These are phyloP conservation scores for Panaeolus papilionaceus DNA, from an alignment of 768 basidiomycete genomes.

Conservation along the genomic window DNA sequence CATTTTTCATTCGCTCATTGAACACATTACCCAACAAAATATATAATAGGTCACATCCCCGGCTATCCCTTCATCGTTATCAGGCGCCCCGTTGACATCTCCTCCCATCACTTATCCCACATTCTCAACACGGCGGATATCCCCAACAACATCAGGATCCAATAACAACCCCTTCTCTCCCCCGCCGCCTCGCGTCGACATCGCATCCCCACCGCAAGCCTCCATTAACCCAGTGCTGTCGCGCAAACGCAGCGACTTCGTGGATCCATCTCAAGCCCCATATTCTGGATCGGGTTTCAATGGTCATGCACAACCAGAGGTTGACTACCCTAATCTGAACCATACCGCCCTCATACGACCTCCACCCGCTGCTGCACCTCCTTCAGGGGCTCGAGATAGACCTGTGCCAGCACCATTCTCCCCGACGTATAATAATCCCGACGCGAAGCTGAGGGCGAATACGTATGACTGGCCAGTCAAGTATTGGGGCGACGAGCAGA, in stretches of 20 bases:
- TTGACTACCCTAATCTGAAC: slow-evolving; percentile 84
- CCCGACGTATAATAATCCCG: slow-evolving; percentile 23
- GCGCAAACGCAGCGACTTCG: slow-evolving; percentile 78
- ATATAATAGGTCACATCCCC: slow-evolving; percentile 39
- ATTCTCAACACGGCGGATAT: slow-evolving; percentile 36
- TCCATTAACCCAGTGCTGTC: slow-evolving; percentile 80
- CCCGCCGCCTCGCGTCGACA: slow-evolving; percentile 43
- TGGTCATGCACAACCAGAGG: slow-evolving; percentile 49
- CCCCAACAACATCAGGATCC: slow-evolving; percentile 34
- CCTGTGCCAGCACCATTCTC: slow-evolving; percentile 53
- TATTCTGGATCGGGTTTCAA: slow-evolving; percentile 47
- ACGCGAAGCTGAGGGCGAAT: slow-evolving; percentile 40
- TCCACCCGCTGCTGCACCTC: slow-evolving; percentile 79
- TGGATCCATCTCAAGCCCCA: slow-evolving; percentile 79
- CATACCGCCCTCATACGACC: slow-evolving; percentile 70
- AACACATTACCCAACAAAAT: slow-evolving; percentile 19
- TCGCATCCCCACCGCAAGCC: slow-evolving; percentile 81
- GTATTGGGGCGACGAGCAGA: slow-evolving; percentile 84
- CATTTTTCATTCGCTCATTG: slow-evolving; percentile 7
- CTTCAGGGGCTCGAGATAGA: slow-evolving; percentile 81
- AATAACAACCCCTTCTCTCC: slow-evolving; percentile 35
- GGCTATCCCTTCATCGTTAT: slow-evolving; percentile 39
- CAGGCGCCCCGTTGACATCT: slow-evolving; percentile 49
- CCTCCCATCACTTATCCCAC: slow-evolving; percentile 52
- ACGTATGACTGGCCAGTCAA: slow-evolving; percentile 78